Base-by-base conservation (phyloP, 1,139 yeast species). In the Suhomyces anneliseae region DNA sequence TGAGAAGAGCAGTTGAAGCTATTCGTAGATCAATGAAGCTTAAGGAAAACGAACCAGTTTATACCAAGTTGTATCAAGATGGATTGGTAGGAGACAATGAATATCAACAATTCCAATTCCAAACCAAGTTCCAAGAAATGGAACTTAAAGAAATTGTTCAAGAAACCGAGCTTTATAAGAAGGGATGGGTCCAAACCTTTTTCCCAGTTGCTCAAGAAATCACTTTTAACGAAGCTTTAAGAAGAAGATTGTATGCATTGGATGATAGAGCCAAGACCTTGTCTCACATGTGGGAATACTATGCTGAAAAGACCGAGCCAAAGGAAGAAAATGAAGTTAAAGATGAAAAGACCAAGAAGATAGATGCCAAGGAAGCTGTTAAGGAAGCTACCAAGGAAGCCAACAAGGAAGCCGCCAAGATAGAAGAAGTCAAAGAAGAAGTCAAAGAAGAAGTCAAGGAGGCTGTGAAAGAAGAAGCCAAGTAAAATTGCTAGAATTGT, bases 81-180 rank as follows among this genome's bases (percentile, higher is more conserved):
- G 98, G 98, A 1, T 82, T 92, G 33, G 84, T 93, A 52, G 97
- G 97, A 34, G 98, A 93, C 60, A 95, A 88, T 48, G 74, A 88
- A 40, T 87, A 81, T 78, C 86, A 87, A 63, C 85, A 95, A 58
- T 90, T 79, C 66, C 85, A 83, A 56, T 77, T 90, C 44, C 90
- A 90, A 56, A 81, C 80, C 52, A 89, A 90, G 66, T 66, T 90
- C 53, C 87, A 86, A 57, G 95, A 90, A 59, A 62, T 86, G 32
- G 99, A 93, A 63, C 72, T 93, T 56, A 81, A 84, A 63, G 92
- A 86, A 48, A 77, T 90, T 46, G 85, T 87, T n/a, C 70, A 65
- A 47, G 97, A 90, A 66, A 89, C 95, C 42, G 90, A 89, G 61
- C 55, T 68, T 14, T 72, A 80, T 56, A 88, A 88, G 62, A 79